phyloP scores from a whole-genome alignment of 768 basidiomycete genomes.

The Stropharia rugosoannulata region DNA sequence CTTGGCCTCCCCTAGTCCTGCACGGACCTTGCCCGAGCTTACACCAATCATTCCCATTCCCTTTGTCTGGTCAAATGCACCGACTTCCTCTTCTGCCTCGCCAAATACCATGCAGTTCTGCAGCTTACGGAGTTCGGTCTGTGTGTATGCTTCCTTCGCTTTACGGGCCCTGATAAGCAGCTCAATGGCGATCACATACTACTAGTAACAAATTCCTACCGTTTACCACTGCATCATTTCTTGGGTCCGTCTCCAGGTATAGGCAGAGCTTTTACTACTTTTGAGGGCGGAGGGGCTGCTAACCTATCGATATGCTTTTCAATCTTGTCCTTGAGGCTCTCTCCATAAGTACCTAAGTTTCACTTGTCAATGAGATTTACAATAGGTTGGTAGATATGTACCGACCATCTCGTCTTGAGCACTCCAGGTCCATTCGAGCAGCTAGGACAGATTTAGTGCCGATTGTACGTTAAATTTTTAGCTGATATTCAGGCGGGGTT shows the following conservation, averaged over 20 bases:
- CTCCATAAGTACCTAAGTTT: slow-evolving; percentile 73
- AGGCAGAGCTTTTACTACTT: slow-evolving; percentile 90
- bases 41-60: slow-evolving; percentile 96
- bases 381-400: not conserved
- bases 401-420: slow-evolving; percentile 77
- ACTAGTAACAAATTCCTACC: slow-evolving; percentile 40
- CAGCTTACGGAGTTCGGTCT: slow-evolving; percentile 93
- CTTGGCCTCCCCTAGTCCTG: slow-evolving; percentile 83
- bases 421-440: slow-evolving; percentile 92
- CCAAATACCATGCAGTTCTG: slow-evolving; percentile 98
- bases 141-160: slow-evolving; percentile 97
- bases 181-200: not conserved
- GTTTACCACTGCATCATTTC: slow-evolving; percentile 93
- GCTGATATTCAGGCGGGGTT: slow-evolving; percentile 85
- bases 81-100: slow-evolving; percentile 93
- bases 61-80: slow-evolving; percentile 96
- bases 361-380: not conserved
- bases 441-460: slow-evolving; percentile 91
- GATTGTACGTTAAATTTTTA: slow-evolving; percentile 91
- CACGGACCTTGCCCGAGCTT: slow-evolving; percentile 85
- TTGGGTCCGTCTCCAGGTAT: slow-evolving; percentile 95
- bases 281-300: slow-evolving; percentile 91
- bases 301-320: slow-evolving; percentile 90
- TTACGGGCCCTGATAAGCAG: slow-evolving; percentile 74
- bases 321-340: slow-evolving; percentile 77